phyloP scores from a whole-genome alignment of 2,329 filamentous ascomycete species.

The Coniochaeta hoffmannii region DNA sequence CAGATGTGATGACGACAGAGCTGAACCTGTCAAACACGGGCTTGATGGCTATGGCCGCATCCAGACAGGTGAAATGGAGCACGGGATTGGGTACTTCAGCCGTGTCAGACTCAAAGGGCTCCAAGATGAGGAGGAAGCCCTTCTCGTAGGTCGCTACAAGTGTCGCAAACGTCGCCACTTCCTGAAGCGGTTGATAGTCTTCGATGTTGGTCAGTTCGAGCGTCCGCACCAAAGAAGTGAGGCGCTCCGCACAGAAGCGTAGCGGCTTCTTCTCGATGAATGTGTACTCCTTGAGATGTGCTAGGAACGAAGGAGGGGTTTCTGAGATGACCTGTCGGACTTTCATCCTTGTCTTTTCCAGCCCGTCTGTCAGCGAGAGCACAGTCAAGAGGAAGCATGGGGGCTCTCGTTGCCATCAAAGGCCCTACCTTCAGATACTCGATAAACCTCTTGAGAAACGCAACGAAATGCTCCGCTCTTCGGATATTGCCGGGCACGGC shows the following conservation, averaged over 20 bases:
- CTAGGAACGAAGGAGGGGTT: constrained; percentile 87
- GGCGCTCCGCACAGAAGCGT: constrained; percentile 85
- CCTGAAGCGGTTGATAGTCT: constrained; percentile 93
- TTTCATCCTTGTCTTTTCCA: constrained; percentile 80
- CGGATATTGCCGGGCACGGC: constrained; percentile 95
- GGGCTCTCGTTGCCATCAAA: neutral
- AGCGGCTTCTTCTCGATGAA: constrained; percentile 97
- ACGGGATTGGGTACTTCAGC: constrained; percentile 94
- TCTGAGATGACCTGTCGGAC: constrained; percentile 96
- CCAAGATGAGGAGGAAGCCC: constrained; percentile 91
- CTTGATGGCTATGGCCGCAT: constrained; percentile 96
- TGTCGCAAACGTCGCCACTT: constrained; percentile 96
- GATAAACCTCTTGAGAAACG: constrained; percentile 92
- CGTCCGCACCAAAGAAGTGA: constrained; percentile 90
- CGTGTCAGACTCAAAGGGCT: constrained; percentile 92
- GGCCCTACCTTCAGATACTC: constrained; percentile 73
- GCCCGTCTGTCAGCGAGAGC: neutral
- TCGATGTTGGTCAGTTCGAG: constrained; percentile 96
- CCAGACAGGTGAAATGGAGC: constrained; percentile 93
- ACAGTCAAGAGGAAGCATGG: neutral
- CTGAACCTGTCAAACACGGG: constrained; percentile 96
- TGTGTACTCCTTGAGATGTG: constrained; percentile 88
- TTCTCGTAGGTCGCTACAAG: constrained; percentile 95
- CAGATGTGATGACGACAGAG: constrained; percentile 97
- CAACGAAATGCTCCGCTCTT: constrained; percentile 89